Percentiles rank a stretch among this genome's conserved stretches.
Conservation (phyloP, 768 basidiomycete genomes). For the Inosperma sp. region DNA sequence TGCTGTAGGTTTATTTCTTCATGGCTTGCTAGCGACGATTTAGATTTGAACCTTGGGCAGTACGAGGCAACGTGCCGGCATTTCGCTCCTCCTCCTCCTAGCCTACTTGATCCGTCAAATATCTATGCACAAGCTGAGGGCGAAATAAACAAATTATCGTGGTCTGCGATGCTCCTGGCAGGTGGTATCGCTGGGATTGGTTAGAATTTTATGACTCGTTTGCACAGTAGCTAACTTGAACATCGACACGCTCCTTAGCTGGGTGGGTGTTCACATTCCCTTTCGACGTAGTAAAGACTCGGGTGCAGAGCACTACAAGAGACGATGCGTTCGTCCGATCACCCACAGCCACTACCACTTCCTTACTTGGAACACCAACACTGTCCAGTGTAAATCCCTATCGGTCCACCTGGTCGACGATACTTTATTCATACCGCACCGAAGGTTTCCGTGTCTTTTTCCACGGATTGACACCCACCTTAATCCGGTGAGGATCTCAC, state of each 20-base stretch:
- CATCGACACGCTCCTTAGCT: conserved; percentile 25
- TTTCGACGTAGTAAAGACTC: conserved; percentile 86
- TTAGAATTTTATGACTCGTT: conserved; percentile 18
- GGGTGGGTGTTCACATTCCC: conserved; percentile 86
- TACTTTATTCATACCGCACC: conserved; percentile 51
- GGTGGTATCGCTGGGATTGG: conserved; percentile 73
- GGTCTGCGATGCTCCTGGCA: conserved; percentile 61
- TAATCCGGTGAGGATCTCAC: conserved; percentile 77
- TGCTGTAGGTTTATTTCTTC: conserved; percentile 43
- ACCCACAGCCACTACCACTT: no score
- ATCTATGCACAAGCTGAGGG: conserved; percentile 40
- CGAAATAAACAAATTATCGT: conserved; percentile 35
- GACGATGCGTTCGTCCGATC: conserved; percentile 1
- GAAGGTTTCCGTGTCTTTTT: conserved; percentile 73
- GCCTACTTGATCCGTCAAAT: conserved; percentile 25
- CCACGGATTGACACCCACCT: conserved; percentile 71
- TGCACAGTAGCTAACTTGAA: background rate
- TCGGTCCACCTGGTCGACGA: conserved; percentile 53
- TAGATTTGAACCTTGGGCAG: conserved; percentile 23
- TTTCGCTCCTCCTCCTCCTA: conserved; percentile 33
- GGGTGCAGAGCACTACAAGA: conserved; percentile 57
- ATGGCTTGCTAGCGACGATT: background rate
- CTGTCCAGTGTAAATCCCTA: conserved; percentile 43
- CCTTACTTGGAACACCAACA: background rate
- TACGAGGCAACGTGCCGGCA: conserved; percentile 63